Base-by-base conservation (phyloP, 805 yeast species). In the Candida sonorensis region DNA sequence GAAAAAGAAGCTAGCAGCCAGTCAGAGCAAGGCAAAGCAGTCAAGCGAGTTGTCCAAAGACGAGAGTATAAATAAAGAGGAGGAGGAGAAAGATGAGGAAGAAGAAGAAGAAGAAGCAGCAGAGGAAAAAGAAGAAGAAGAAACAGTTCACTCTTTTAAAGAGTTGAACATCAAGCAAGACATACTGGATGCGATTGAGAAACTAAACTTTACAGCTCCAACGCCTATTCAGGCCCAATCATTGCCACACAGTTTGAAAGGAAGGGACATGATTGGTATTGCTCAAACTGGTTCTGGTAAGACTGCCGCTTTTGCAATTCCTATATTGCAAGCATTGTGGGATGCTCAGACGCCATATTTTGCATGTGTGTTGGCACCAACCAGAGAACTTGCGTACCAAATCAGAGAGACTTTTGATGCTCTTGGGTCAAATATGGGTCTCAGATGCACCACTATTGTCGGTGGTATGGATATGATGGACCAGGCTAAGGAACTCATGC, bases 381-480 rank as follows among this genome's bases (percentile, higher is more conserved):
- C 94, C 1, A 72, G 94, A 66, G 94, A 82, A 61, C 63, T 82
- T 50, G 94, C 92, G 0, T 80, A 77, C 53, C 94, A 82, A 53
- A 92, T 92, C 45, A 81, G 88, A 43, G 95, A 87, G 50, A 90
- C 96, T 7, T 92, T 92, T 54, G 95, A 88, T 51, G 96, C 97
- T 0, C 59, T 92, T 30, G 98, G 98, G 0, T 62, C 84, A 1
- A 62, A 76, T 7, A 92, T 92, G 95, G 98, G 97, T 2, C 72
- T 90, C n/a, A 69, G 94, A 49, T 69, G 90, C 15, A 78, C 78
- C 3, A 87, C 94, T 36, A 74, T 90, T 41, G 96, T 92, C 23
- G 98, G 98, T 46, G 98, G 98, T 40, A 88, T 92, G 90, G 95
- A 86, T 54, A 82, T 84, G 83, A 86, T 92, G 92, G 95, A 87